Evolutionary conservation across 1,284 basidiomycete species (phyloP).

Genomic region (Sporisorium graminicola): DNA sequence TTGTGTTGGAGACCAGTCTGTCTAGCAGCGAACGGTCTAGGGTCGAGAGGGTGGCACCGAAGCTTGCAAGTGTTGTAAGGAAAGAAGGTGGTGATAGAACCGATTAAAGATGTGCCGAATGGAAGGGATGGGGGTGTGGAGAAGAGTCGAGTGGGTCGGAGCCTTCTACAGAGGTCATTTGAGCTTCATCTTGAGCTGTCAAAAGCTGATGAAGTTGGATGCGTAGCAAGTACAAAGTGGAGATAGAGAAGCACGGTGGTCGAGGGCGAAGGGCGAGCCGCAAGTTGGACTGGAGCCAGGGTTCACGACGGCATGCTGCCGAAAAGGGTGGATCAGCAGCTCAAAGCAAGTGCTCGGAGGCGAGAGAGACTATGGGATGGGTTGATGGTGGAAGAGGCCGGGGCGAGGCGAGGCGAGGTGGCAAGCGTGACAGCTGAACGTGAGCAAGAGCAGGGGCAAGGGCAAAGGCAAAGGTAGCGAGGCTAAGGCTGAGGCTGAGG

Average conservation of each 20-base stretch:
- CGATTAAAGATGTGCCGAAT: neutral
- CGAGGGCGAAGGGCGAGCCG: constrained; percentile 28
- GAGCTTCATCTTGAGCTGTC: constrained; percentile 14
- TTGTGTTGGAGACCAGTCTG: neutral
- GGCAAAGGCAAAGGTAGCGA: too few species aligned
- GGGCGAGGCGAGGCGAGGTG: constrained; percentile 2
- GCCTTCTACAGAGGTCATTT: constrained; percentile 10
- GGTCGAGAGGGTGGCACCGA: neutral
- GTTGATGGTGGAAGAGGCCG: neutral
- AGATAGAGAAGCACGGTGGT: constrained; percentile 5
- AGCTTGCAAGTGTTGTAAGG: neutral
- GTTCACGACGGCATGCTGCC: constrained; percentile 16
- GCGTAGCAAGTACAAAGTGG: neutral
- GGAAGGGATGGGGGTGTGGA: neutral
- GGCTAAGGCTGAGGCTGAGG: too few species aligned
- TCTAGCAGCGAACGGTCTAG: neutral
- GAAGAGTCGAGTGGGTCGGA: constrained; percentile 2
- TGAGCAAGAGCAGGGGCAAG: too few species aligned
- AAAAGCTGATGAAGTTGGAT: constrained; percentile 2
- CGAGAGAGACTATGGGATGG: constrained; percentile 3
- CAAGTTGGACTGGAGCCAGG: too few species aligned
- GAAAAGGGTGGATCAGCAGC: constrained; percentile 2
- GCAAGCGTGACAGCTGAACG: constrained; percentile 5
- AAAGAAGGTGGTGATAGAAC: constrained; percentile 1
- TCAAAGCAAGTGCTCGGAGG: neutral